Percentiles rank a stretch among this genome's conserved stretches.
phyloP scores from a whole-genome alignment of 139 green algal genomes.

The Deuterostichococcus epilithicus region DNA sequence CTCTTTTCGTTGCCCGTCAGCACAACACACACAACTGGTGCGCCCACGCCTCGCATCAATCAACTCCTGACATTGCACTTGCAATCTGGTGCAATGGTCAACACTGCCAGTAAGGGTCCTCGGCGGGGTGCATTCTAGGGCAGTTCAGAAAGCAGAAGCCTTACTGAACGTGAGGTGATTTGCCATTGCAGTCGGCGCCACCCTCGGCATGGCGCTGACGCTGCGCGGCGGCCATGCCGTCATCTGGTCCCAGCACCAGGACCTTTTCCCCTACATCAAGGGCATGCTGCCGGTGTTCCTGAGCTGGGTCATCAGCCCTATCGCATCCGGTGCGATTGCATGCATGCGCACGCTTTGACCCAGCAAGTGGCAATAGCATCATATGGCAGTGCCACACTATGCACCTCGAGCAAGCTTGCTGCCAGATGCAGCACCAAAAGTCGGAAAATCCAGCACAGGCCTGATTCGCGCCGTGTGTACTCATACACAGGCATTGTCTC shows the following conservation, averaged over 20 bases:
- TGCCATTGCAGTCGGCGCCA: constrained; percentile 21
- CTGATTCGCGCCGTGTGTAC: too few species aligned
- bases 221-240: constrained; percentile 15
- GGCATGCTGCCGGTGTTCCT: constrained; percentile 42
- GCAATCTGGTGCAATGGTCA: neutral
- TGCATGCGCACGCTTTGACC: too few species aligned
- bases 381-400: too few species aligned
- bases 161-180: neutral
- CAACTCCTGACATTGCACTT: neutral
- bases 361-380: too few species aligned
- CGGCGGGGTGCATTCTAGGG: neutral
- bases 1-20: constrained; percentile 37
- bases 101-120: neutral
- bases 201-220: constrained; percentile 23
- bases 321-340: constrained; percentile 26
- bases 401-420: too few species aligned
- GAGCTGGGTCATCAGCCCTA: constrained; percentile 55
- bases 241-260: constrained; percentile 22
- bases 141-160: neutral
- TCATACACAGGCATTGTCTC: constrained; percentile 26
- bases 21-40: constrained; percentile 37
- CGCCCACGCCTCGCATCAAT: neutral
- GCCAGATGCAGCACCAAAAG: too few species aligned
- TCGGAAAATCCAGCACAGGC: too few species aligned
- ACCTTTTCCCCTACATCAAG: constrained; percentile 36